Evolutionary conservation across 805 yeast genomes (phyloP).

Genomic region (Lipomyces mesembrius): DNA sequence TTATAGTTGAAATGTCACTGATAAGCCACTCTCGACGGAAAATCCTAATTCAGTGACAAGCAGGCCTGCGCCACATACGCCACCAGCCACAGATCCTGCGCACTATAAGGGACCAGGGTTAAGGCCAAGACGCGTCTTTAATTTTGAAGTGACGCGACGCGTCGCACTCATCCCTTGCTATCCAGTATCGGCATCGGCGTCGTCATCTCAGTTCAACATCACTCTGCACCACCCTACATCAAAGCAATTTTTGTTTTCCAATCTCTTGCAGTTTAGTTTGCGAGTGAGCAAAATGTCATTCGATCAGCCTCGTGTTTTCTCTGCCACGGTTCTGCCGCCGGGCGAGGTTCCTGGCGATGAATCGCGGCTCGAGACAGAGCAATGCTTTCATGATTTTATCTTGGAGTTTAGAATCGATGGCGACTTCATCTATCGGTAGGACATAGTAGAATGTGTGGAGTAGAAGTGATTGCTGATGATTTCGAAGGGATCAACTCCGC

Average conservation of each 20-base stretch:
- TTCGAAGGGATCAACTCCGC: constrained; percentile 75
- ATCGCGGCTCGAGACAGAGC: constrained; percentile 44
- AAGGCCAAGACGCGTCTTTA: not conserved
- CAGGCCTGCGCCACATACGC: not conserved
- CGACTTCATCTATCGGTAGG: constrained; percentile 68
- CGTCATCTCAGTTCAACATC: not conserved
- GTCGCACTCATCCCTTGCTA: not conserved
- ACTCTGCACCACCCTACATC: not conserved
- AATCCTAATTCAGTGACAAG: too few species aligned
- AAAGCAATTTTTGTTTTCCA: not conserved
- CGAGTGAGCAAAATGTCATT: constrained; percentile 44
- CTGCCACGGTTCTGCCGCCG: constrained; percentile 39
- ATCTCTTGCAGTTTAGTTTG: not conserved
- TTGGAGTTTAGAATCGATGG: constrained; percentile 83
- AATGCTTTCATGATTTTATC: constrained; percentile 71
- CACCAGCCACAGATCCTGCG: not conserved
- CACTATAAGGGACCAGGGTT: not conserved
- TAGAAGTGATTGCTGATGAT: not conserved
- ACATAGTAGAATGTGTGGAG: too few species aligned
- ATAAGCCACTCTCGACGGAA: too few species aligned
- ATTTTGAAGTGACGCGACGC: constrained; percentile 3
- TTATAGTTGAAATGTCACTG: too few species aligned
- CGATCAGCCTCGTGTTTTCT: constrained; percentile 47
- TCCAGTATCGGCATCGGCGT: not conserved
- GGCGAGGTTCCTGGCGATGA: constrained; percentile 64